Base-by-base conservation (phyloP, 1,284 basidiomycete species). In the Sanghuangporus weigelae region DNA sequence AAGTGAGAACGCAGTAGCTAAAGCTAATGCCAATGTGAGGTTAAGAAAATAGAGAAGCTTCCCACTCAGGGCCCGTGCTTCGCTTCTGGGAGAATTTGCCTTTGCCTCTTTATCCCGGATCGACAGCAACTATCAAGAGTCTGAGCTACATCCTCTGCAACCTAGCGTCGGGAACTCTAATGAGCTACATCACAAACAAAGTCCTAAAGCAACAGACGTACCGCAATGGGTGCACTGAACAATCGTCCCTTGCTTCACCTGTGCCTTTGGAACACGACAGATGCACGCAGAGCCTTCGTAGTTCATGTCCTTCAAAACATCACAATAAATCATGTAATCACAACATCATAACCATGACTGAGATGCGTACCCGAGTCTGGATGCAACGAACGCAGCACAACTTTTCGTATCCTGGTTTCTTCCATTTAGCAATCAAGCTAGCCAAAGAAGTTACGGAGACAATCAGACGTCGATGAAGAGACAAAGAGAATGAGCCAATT, bases 231-330 rank as follows among this genome's bases (percentile, higher is more conserved):
- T 92, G 76, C 96, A 98, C 77, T 98, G 94, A 0, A 99, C 96
- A n/a, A 98, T 81, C 2, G 93, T 95, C 5, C 95, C 96, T 61
- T 86, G 81, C 64, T 95, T 91, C 31, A 99, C 82, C 71, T 95
- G 90, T 3, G 93, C 90, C 75, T 98, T 98, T 2, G 97, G 97
- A 56, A 99, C 96, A 68, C 97, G 86, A 74, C 97, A 99, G 65
- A 99, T 92, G 75, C 97, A 99, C 36, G 97, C 97, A n/a, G 95
- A 97, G 7, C 97, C 97, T 79, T 96, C 91, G 73, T 98, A 98
- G 79, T 98, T 99, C 95, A 98, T 98, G 74, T 98, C 97, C 92
- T 95, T 36, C 42, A 64, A 44, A 51, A 14, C 49, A 38, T 39
- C 51, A 50, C 42, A 71, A 23, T 68, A 63, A 69, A 64, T 42